Percentiles rank a stretch among this genome's conserved stretches.
Conservation (phyloP, 805 yeast genomes). For the Torulaspora quercuum region DNA sequence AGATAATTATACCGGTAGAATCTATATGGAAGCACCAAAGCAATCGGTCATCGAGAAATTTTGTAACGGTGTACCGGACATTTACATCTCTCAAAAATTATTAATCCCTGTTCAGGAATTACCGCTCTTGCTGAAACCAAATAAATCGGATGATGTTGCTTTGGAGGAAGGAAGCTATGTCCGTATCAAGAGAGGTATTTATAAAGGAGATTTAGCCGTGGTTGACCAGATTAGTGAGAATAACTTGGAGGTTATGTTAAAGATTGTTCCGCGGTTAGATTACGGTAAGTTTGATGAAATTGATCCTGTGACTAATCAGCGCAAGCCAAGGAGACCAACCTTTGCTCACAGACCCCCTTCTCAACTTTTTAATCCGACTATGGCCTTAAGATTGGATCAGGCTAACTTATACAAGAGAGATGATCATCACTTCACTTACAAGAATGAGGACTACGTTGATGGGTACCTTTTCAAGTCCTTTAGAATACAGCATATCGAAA, state of each 20-base stretch:
- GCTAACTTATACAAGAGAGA: constrained; percentile 66
- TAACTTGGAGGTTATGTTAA: constrained; percentile 91
- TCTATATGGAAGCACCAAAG: constrained; percentile 90
- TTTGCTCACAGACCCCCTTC: constrained; percentile 77
- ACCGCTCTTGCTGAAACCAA: constrained; percentile 88
- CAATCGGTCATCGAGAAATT: constrained; percentile 90
- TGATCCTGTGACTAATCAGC: constrained; percentile 50
- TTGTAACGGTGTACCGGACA: constrained; percentile 83
- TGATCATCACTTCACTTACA: constrained; percentile 63
- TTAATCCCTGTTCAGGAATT: constrained; percentile 94
- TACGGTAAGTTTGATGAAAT: constrained; percentile 65
- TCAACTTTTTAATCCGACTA: constrained; percentile 79
- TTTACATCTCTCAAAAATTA: constrained; percentile 68
- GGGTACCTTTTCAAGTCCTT: constrained; percentile 87
- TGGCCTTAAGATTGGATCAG: constrained; percentile 81
- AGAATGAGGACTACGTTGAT: constrained; percentile 83
- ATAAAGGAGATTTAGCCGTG: constrained; percentile 87
- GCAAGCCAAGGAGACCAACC: constrained; percentile 49
- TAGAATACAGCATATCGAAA: constrained; percentile 74
- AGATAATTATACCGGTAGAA: constrained; percentile 86
- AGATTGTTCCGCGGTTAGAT: constrained; percentile 88
- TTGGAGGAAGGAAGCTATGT: constrained; percentile 90
- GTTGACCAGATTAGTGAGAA: constrained; percentile 92
- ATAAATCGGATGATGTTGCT: constrained; percentile 81
- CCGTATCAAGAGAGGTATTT: constrained; percentile 84